Base-by-base conservation (phyloP, 345 rosid genomes). In the Rhodomyrtus tomentosa region DNA sequence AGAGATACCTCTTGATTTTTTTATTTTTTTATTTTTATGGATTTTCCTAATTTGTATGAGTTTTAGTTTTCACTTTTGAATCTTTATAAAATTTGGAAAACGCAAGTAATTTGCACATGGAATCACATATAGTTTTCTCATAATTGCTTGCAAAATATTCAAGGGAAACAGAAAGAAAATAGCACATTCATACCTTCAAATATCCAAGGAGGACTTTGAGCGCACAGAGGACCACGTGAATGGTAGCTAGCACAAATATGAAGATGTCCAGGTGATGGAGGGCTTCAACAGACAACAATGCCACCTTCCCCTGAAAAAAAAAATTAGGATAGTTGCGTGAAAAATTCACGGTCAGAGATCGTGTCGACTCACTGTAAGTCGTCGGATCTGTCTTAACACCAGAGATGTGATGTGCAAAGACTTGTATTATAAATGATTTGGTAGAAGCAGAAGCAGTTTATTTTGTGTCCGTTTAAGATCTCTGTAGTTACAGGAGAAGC, bases 221-320 rank as follows among this genome's bases (percentile, higher is more conserved):
- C 84, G 90, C 95, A 83, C 95, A 94, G 89, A 95, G 89, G 27
- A 89, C 83, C 51, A 96, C 94, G 58, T 96, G 99, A 0, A 91
- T 87, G 52, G 92, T 88, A 1, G 98, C 99, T 49, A 96, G 91
- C 38, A 92, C 96, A 40, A 96, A 96, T 85, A 96, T 96, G 84
- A 96, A 93, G 82, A 92, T 89, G 79, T 96, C 95, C 84, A 96
- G 95, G 88, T 96, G 98, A 79, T 96, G 97, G 50, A 96, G 51
- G 10, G 99, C 98, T 38, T 92, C 90, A 21, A 86, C 16, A 5
- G 96, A 94, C 87, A 96, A 87, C 53, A 96, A 82, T 42, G 96
- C 90, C 10, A 86, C 93, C 85, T 91, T 90, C 74, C 93, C 98
- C 98, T 96, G 95, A n/a, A 85, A 88, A 81, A 7, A 5, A 7